Conservation (phyloP, 2,329 filamentous ascomycete species). For the Orbilia brochopaga region DNA sequence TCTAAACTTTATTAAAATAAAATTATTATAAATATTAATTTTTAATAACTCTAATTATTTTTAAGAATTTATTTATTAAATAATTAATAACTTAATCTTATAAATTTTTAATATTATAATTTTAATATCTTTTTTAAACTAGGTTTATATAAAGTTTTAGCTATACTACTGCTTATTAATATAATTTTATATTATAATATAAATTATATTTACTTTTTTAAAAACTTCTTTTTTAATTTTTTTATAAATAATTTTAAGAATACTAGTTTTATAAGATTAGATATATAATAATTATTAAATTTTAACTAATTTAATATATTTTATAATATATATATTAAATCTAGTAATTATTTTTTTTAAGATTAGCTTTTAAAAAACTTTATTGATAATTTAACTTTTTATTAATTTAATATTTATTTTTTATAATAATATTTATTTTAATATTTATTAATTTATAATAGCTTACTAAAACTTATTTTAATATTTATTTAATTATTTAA, state of each 20-base stretch:
- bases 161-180: too few species aligned
- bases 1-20: too few species aligned
- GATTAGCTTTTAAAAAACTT: background rate
- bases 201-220: constrained; percentile 1
- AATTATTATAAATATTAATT: constrained; percentile 16
- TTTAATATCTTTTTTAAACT: background rate
- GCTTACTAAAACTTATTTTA: background rate
- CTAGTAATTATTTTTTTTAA: background rate
- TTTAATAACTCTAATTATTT: constrained; percentile 9
- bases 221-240: constrained; percentile 1
- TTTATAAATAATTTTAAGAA: background rate
- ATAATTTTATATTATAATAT: too few species aligned
- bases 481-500: too few species aligned
- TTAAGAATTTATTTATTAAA: constrained; percentile 11
- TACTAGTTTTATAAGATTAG: background rate
- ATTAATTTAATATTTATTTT: background rate
- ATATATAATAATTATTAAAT: background rate
- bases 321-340: constrained; percentile 10
- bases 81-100: too few species aligned
- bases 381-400: constrained; percentile 3
- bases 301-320: too few species aligned
- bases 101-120: constrained; percentile 5
- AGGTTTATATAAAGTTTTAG: too few species aligned
- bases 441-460: background rate
- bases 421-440: background rate